Base-by-base conservation (phyloP, 345 rosid species). In the Zanthoxylum bungeanum region DNA sequence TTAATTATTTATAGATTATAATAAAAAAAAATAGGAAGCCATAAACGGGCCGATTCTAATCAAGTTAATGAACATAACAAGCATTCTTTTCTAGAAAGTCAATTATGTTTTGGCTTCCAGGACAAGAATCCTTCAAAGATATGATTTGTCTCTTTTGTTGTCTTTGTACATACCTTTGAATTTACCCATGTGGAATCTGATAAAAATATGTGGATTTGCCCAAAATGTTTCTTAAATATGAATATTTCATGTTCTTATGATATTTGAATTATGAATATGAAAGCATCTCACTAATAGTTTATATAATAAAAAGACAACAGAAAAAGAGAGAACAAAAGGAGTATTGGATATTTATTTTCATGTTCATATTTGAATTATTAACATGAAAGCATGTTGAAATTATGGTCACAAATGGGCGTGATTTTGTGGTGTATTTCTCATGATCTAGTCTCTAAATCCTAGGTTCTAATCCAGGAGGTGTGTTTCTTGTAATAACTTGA, bases 111-210 rank as follows among this genome's bases (percentile, higher is more conserved):
- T 42, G 5, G 27, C 37, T 68, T 69, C 11, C 55, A 14, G 64
- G 46, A 60, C 66, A 59, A 8, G 17, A 31, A 70, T 70, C 73
- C 56, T 59, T 47, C 42, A 40, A 64, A 49, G 73, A 70, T 70
- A 22, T 33, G 73, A 47, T 58, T 31, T 46, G 66, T 70, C 46
- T 59, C 39, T 70, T 46, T n/a, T 42, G 31, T 31, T 58, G 66
- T 70, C 58, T 31, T 16, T 2, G 14, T 62, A 8, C 1, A 25
- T 63, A 36, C 14, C 3, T 40, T 46, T 7, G 44, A 40, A 69
- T 55, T 27, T 19, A 27, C 51, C 40, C 56, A 59, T 46, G 65
- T 57, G 65, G 30, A 70, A 58, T 46, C 57, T 21, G 33, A 27
- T 19, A 30, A 51, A 21, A 69, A 27, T 69, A 27, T 17, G 30